Evolutionary conservation across 2,329 filamentous ascomycete genomes (phyloP).

Genomic region (Aspergillus thermomutatus): DNA sequence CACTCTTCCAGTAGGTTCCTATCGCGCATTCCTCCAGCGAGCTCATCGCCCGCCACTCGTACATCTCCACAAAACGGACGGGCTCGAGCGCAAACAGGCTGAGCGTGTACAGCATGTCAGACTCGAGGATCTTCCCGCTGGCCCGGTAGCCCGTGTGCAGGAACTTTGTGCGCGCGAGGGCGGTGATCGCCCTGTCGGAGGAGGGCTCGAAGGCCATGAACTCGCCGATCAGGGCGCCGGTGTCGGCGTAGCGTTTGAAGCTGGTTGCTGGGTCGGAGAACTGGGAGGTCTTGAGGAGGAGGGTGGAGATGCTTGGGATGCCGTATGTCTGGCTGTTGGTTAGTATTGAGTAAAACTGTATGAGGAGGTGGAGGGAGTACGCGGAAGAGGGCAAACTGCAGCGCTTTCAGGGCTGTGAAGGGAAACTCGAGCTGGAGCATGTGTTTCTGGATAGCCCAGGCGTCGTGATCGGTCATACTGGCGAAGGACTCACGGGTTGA

Average conservation of each 20-base stretch:
- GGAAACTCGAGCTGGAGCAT: constrained; percentile 56
- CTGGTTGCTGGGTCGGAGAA: constrained; percentile 45
- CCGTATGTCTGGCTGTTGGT: constrained; percentile 48
- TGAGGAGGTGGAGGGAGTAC: constrained; percentile 45
- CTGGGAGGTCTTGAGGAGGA: constrained; percentile 50
- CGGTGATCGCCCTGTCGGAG: constrained; percentile 46
- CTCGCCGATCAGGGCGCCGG: constrained; percentile 48
- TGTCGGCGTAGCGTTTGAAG: constrained; percentile 54
- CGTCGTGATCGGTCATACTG: constrained; percentile 55
- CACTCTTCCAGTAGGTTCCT: constrained; percentile 66
- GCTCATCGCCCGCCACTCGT: constrained; percentile 67
- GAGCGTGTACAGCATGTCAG: constrained; percentile 65
- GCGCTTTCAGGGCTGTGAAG: constrained; percentile 46
- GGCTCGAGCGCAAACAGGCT: constrained; percentile 65
- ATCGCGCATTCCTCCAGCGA: constrained; percentile 66
- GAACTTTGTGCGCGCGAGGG: constrained; percentile 62
- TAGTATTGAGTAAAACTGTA: constrained; percentile 15
- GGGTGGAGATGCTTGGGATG: constrained; percentile 52
- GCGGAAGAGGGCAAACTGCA: constrained; percentile 60
- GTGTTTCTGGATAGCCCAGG: constrained; percentile 48
- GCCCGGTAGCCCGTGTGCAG: constrained; percentile 58
- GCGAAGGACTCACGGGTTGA: constrained; percentile 44
- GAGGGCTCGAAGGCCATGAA: constrained; percentile 44
- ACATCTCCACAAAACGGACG: constrained; percentile 58
- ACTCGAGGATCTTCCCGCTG: constrained; percentile 57